phyloP scores from a whole-genome alignment of 129 eudicot species.

The Saussurea involucrata region DNA sequence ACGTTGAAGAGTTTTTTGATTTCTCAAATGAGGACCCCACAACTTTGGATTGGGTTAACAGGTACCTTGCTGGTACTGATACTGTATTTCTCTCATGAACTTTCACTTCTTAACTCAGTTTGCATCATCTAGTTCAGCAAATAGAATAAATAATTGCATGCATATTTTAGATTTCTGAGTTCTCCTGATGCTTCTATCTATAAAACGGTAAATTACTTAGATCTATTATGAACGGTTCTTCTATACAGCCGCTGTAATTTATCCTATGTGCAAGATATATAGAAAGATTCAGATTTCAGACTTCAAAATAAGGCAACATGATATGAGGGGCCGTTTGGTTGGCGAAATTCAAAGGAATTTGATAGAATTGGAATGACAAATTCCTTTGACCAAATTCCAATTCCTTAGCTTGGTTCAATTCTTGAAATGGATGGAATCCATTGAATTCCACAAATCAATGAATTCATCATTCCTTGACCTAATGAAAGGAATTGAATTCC shows the following conservation, averaged over 20 bases:
- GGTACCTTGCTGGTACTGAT: slow-evolving; percentile 21
- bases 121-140: not conserved
- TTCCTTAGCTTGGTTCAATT: too few relatives aligned
- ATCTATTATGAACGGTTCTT: not conserved
- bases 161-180: not conserved
- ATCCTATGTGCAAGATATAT: not conserved
- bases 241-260: not conserved
- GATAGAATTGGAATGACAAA: too few relatives aligned
- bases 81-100: slow-evolving; percentile 10
- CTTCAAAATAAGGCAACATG: not conserved
- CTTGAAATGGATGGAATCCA: too few relatives aligned
- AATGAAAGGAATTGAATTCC: too few relatives aligned
- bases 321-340: too few relatives aligned
- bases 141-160: not conserved
- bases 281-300: not conserved
- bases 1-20: slow-evolving; percentile 40
- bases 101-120: not conserved
- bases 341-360: too few relatives aligned
- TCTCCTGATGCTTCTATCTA: not conserved
- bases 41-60: slow-evolving; percentile 39
- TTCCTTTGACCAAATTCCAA: too few relatives aligned
- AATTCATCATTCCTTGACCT: too few relatives aligned
- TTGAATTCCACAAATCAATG: too few relatives aligned
- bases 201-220: not conserved
- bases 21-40: slow-evolving; percentile 42